phyloP scores from a whole-genome alignment of 2,329 filamentous ascomycete genomes.

The Aspergillus aculeatinus region DNA sequence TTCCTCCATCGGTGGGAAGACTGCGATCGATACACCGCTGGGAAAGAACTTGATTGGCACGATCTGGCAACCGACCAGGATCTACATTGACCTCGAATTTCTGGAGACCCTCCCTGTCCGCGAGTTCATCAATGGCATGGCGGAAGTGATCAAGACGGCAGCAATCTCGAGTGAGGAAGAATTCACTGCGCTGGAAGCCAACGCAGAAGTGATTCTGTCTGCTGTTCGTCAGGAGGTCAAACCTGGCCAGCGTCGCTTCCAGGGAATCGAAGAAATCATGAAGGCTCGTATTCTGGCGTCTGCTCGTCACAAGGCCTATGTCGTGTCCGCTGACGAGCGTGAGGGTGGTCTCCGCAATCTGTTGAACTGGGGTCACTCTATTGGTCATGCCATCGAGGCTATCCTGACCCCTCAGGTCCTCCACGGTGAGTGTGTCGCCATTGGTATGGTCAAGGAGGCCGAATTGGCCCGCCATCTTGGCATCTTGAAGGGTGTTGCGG shows the following conservation, averaged over 20 bases:
- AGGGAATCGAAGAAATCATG: conserved; percentile 67
- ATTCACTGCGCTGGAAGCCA: conserved; percentile 79
- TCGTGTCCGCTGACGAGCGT: conserved; percentile 90
- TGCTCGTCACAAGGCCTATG: conserved; percentile 87
- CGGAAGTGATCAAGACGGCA: conserved; percentile 95
- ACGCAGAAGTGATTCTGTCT: conserved; percentile 72
- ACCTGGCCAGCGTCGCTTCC: conserved; percentile 60
- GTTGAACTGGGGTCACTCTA: conserved; percentile 96
- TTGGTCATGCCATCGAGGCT: conserved; percentile 94
- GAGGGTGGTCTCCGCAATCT: conserved; percentile 93
- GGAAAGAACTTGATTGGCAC: conserved; percentile 95
- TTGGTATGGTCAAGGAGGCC: conserved; percentile 98
- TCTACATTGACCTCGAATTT: conserved; percentile 92
- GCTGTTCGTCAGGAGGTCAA: conserved; percentile 64
- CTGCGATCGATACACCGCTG: conserved; percentile 91
- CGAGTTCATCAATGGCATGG: conserved; percentile 98
- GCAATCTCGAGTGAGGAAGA: conserved; percentile 92
- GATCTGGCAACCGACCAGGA: conserved; percentile 92
- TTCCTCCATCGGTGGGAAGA: conserved; percentile 97
- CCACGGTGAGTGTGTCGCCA: conserved; percentile 92
- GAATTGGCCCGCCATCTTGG: conserved; percentile 89
- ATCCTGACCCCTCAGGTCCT: conserved; percentile 93
- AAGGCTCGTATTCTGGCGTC: conserved; percentile 84
- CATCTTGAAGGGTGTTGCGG: conserved; percentile 78
- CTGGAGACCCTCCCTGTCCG: conserved; percentile 84